These are phyloP conservation scores for Castanopsis chinensis DNA, from an alignment of 306 rosid species.

Conservation along the genomic window DNA sequence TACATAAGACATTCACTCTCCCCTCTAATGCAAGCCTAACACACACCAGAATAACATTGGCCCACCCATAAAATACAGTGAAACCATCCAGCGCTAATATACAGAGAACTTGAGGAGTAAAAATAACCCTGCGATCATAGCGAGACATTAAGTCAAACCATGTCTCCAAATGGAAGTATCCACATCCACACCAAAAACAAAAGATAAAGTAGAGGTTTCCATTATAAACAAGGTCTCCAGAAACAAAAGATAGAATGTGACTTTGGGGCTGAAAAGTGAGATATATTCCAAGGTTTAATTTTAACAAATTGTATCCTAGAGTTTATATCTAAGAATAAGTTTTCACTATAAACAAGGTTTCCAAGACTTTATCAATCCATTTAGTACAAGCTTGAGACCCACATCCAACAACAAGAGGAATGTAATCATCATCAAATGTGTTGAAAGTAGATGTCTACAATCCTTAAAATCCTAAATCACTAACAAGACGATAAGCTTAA, in stretches of 20 bases:
- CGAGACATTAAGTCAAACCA: constrained; percentile 69
- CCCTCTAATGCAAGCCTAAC: constrained; percentile 41
- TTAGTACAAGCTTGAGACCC: background rate
- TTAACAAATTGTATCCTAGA: background rate
- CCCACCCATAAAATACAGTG: constrained; percentile 52
- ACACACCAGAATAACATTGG: constrained; percentile 42
- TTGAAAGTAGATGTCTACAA: background rate
- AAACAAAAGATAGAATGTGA: background rate
- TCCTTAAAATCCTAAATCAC: background rate
- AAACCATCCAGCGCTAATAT: constrained; percentile 58
- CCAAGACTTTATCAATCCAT: background rate
- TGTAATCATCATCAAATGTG: background rate
- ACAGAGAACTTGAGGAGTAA: constrained; percentile 54
- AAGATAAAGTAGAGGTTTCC: constrained; percentile 7
- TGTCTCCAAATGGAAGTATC: constrained; percentile 39
- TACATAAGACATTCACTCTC: constrained; percentile 23
- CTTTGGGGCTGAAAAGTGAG: background rate
- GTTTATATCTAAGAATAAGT: background rate
- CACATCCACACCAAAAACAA: constrained; percentile 31
- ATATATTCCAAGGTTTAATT: background rate
- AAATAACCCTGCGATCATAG: constrained; percentile 90
- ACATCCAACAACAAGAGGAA: background rate
- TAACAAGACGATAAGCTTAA: background rate
- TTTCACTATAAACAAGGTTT: background rate
- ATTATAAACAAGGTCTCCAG: constrained; percentile 1